phyloP scores from a whole-genome alignment of 2,329 filamentous ascomycete genomes.

The Chrysoporthe austroafricana region DNA sequence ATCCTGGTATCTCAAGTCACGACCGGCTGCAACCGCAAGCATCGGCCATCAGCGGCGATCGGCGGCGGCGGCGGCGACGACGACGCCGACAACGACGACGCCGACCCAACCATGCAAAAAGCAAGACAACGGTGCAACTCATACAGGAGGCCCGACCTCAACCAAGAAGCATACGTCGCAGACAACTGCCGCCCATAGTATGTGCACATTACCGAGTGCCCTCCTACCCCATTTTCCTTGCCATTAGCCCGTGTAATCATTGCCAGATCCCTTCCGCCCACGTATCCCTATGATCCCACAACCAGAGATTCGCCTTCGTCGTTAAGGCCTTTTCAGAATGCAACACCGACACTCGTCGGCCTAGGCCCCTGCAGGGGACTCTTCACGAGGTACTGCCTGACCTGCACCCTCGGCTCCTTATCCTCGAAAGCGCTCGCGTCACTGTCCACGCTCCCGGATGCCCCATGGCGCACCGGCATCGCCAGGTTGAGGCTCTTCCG shows the following conservation, averaged over 20 bases:
- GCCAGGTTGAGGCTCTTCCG: constrained; percentile 22
- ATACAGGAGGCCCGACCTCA: constrained; percentile 16
- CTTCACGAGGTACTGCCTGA: constrained; percentile 6
- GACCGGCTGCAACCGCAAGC: constrained; percentile 22
- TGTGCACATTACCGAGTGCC: background rate
- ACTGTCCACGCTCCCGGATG: constrained; percentile 26
- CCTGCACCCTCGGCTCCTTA: constrained; percentile 19
- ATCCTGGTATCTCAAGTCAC: constrained; percentile 29
- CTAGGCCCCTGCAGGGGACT: constrained; percentile 34
- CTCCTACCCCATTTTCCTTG: constrained; percentile 14
- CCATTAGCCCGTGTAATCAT: constrained; percentile 20
- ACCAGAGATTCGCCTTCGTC: background rate
- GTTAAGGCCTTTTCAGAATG: constrained; percentile 41
- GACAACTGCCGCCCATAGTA: constrained; percentile 4
- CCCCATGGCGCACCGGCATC: constrained; percentile 7
- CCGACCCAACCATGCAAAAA: constrained; percentile 21
- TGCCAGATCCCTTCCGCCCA: background rate
- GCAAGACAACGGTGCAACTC: constrained; percentile 9
- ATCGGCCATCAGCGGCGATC: constrained; percentile 13
- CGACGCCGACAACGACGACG: constrained; percentile 4
- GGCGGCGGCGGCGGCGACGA: background rate
- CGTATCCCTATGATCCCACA: background rate
- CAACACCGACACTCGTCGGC: constrained; percentile 51
- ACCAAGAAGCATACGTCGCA: constrained; percentile 9
- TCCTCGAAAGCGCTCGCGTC: constrained; percentile 15